These are phyloP conservation scores for Yarrowia osloensis DNA, from an alignment of 805 yeast species.

Conservation along the genomic window DNA sequence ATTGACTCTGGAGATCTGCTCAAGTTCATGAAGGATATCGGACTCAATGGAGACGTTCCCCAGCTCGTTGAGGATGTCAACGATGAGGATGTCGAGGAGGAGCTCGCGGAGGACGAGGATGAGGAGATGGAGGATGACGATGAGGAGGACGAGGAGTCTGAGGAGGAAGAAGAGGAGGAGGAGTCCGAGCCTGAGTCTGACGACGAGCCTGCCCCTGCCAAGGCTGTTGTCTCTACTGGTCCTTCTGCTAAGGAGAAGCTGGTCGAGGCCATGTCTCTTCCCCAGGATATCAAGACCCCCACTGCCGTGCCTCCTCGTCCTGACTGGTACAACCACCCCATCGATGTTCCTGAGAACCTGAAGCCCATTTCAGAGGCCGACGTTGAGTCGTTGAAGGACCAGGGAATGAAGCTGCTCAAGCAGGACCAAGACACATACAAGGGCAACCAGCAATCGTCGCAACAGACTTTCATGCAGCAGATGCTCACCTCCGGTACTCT, in stretches of 20 bases:
- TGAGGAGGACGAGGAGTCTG: neutral
- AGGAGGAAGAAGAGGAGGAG: neutral
- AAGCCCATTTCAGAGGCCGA: slow-evolving; percentile 47
- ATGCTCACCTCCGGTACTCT: slow-evolving; percentile 90
- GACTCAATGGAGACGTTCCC: slow-evolving; percentile 22
- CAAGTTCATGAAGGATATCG: slow-evolving; percentile 31
- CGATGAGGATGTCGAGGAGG: slow-evolving; percentile 39
- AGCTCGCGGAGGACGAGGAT: slow-evolving; percentile 37
- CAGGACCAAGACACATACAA: slow-evolving; percentile 70
- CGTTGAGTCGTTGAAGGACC: slow-evolving; percentile 59
- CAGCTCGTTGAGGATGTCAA: slow-evolving; percentile 39
- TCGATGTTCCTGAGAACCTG: slow-evolving; percentile 40
- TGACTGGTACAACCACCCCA: slow-evolving; percentile 75
- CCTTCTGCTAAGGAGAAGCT: slow-evolving; percentile 32
- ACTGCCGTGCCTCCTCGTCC: slow-evolving; percentile 60
- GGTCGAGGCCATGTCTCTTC: slow-evolving; percentile 6
- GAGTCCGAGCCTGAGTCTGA: slow-evolving; percentile 2
- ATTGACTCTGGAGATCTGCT: slow-evolving; percentile 36
- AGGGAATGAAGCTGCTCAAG: slow-evolving; percentile 67
- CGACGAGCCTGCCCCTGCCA: neutral
- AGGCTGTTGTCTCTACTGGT: slow-evolving; percentile 3
- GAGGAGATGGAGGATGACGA: slow-evolving; percentile 35
- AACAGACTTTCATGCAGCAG: slow-evolving; percentile 83
- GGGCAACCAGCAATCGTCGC: slow-evolving; percentile 73
- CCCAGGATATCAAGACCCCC: slow-evolving; percentile 29